Percentiles rank a stretch among this genome's conserved stretches.
These are phyloP conservation scores for Asparagopsis taxiformis DNA, from an alignment of 31 red algal genomes.

Conservation along the genomic window DNA sequence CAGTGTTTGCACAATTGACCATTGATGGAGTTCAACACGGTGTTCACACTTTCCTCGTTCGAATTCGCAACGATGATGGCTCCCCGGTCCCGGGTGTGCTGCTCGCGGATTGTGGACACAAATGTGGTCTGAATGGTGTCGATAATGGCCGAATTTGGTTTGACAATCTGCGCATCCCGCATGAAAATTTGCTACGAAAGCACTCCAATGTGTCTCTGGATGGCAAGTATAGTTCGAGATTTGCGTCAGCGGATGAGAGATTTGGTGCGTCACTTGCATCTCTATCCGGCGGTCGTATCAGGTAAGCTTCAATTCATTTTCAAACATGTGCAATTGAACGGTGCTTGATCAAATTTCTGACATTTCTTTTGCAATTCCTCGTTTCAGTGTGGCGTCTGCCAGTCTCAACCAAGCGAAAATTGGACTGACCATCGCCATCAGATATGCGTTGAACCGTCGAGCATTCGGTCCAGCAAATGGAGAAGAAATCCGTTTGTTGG, in stretches of 20 bases:
- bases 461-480: conserved; percentile 38
- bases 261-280: conserved; percentile 62
- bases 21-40: conserved; percentile 37
- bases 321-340: background rate
- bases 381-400: conserved; percentile 21
- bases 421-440: conserved; percentile 67
- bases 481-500: conserved; percentile 46
- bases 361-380: background rate
- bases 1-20: conserved; percentile 64
- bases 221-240: conserved; percentile 45
- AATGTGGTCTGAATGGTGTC: conserved; percentile 82
- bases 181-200: conserved; percentile 35
- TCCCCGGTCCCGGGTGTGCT: conserved; percentile 12
- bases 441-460: conserved; percentile 49
- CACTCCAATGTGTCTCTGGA: conserved; percentile 36
- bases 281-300: conserved; percentile 56
- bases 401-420: conserved; percentile 56
- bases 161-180: conserved; percentile 61
- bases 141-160: conserved; percentile 90
- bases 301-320: conserved; percentile 4
- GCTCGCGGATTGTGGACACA: conserved; percentile 68
- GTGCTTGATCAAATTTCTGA: background rate
- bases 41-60: conserved; percentile 70
- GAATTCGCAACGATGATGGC: conserved; percentile 61
- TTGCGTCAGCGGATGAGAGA: conserved; percentile 31